Evolutionary conservation across 805 yeast genomes (phyloP).

Genomic region (Isabelozyma pseudorhagii): DNA sequence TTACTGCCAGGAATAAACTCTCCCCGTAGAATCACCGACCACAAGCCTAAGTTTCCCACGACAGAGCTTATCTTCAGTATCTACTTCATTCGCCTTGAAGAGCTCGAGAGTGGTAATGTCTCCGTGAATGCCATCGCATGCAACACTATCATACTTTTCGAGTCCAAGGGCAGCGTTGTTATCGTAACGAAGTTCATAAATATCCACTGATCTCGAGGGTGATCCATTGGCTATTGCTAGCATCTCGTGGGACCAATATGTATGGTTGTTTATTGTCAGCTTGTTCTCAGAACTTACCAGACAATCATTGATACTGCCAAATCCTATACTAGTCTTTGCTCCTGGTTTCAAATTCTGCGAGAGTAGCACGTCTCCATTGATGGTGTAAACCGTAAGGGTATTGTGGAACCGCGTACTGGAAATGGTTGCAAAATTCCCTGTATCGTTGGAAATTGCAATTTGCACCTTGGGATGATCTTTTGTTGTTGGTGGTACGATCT

Average conservation of each 20-base stretch:
- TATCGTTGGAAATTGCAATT: conserved; percentile 49
- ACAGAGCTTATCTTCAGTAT: conserved; percentile 31
- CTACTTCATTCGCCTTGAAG: conserved; percentile 24
- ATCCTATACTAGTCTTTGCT: conserved; percentile 17
- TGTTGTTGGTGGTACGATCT: conserved; percentile 15
- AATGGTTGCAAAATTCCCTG: conserved; percentile 50
- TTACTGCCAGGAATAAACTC: conserved; percentile 29
- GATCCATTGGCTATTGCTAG: conserved; percentile 24
- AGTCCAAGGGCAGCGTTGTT: conserved; percentile 1
- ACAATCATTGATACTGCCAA: conserved; percentile 28
- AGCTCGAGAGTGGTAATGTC: conserved; percentile 27
- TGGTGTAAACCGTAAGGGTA: conserved; percentile 38
- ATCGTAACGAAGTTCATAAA: conserved; percentile 18
- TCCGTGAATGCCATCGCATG: conserved; percentile 10
- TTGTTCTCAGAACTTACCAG: conserved; percentile 20
- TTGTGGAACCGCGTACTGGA: conserved; percentile 14
- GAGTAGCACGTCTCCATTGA: conserved; percentile 50
- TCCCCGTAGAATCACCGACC: conserved; percentile 54
- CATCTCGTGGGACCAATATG: conserved; percentile 36
- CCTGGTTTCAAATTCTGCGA: conserved; percentile 11
- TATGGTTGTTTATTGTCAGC: conserved; percentile 21
- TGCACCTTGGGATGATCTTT: conserved; percentile 12
- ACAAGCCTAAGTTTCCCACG: conserved; percentile 41
- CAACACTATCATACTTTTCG: conserved; percentile 3
- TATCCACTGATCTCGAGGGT: conserved; percentile 8